Conservation (phyloP, 2,329 filamentous ascomycete species). For the Talaromyces sp. region DNA sequence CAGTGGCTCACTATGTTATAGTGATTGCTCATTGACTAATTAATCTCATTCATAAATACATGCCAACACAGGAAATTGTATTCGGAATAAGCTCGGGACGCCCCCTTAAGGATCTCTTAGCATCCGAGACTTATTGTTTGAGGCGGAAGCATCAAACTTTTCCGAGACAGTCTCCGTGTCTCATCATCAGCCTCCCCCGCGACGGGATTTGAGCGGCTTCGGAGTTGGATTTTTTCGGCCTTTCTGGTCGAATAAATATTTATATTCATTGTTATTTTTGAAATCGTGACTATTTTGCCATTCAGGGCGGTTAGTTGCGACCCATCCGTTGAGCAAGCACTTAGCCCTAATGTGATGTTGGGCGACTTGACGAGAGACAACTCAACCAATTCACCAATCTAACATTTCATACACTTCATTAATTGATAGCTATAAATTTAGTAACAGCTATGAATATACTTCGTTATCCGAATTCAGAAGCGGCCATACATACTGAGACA, state of each 20-base stretch:
- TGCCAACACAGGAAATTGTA: background rate
- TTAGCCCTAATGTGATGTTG: background rate
- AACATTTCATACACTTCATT: background rate
- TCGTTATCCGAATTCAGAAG: background rate
- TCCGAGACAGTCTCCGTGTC: conserved; percentile 4
- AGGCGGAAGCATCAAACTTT: conserved; percentile 8
- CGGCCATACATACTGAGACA: background rate
- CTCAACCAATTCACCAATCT: background rate
- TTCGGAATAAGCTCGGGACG: background rate
- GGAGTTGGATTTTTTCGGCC: background rate
- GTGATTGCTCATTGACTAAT: too few species aligned
- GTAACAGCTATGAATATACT: background rate
- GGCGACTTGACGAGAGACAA: background rate
- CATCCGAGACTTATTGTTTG: background rate
- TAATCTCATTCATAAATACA: background rate
- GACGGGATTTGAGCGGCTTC: background rate
- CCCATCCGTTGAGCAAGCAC: background rate
- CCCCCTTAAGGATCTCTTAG: background rate
- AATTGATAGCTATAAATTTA: too few species aligned
- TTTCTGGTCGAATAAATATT: background rate
- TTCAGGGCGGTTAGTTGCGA: background rate
- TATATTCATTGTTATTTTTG: background rate
- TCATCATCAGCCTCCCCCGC: background rate
- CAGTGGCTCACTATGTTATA: too few species aligned
- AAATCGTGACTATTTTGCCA: background rate